Base-by-base conservation (phyloP, 192 early-diverging fungal species). In the Backusella parvicylindrica region DNA sequence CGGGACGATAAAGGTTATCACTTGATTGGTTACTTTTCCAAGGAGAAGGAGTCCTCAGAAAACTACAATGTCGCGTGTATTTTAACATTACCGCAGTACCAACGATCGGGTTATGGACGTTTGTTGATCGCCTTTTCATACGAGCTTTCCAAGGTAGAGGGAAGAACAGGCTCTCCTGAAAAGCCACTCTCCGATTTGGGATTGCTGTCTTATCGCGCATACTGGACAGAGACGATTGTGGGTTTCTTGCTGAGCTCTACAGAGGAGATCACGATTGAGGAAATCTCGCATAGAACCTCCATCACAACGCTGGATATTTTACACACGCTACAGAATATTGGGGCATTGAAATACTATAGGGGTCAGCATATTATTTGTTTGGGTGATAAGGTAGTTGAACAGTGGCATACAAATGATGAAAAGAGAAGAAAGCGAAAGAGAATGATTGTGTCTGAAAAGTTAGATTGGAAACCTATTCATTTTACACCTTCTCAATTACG, bases 41-140 rank as follows among this genome's bases (percentile, higher is more conserved):
- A 99, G 80, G 98, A 99, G 76, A 99, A 99, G 84, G 97, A 97
- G 78, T 96, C 94, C 1, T 84, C 91, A 1, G 96, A 98, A 67
- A 94, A 96, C 68, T 99, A 98, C 86, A 99, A 99, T 81, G 86
- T 99, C 28, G 97, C 98, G 0, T 99, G 98, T 85, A 99, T 99
- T 73, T 80, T 99, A 67, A 99, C 98, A 12, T 86, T 99, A 70
- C 98, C 98, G 13, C 96, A 98, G 78, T 92, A 96, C 77, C 98
- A 99, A 85, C 86, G 97, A 31, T 93, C 90, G 90, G 98, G 98
- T 21, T 99, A 90, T 79, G 98, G 98, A 5, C 93, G 95, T 41
- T 83, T 97, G 37, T 78, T 99, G 71, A 99, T 99, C 70, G 87
- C 90, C 40, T 99, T 99, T 72, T 96, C 94, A n/a, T 99, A 99